Conservation (phyloP, 2,329 filamentous ascomycete genomes). For the Diaporthe australafricana region DNA sequence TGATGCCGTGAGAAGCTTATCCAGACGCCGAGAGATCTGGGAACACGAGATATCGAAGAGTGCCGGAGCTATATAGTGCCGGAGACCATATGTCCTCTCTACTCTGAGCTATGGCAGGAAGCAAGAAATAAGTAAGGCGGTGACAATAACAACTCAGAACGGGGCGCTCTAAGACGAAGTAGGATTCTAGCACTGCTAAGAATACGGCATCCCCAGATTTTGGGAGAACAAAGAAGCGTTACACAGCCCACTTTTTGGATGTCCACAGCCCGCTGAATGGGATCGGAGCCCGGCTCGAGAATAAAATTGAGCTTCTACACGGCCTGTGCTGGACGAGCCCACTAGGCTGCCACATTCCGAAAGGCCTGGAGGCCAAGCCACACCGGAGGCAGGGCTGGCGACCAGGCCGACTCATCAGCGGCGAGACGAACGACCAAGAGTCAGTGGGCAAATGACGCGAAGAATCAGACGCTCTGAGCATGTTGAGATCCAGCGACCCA, state of each 20-base stretch:
- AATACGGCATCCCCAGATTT: slow-evolving; percentile 32
- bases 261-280: slow-evolving; percentile 20
- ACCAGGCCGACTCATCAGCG: slow-evolving; percentile 15
- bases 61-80: neutral
- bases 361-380: slow-evolving; percentile 24
- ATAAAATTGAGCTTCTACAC: slow-evolving; percentile 12
- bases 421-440: neutral
- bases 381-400: slow-evolving; percentile 25
- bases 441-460: slow-evolving; percentile 12
- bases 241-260: slow-evolving; percentile 35
- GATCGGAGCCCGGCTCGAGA: slow-evolving; percentile 22
- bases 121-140: slow-evolving; percentile 20
- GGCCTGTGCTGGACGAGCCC: slow-evolving; percentile 9
- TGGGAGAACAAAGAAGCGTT: slow-evolving; percentile 8
- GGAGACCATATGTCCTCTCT: neutral
- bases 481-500: slow-evolving; percentile 28
- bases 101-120: neutral
- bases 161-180: slow-evolving; percentile 20
- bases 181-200: slow-evolving; percentile 31
- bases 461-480: slow-evolving; percentile 28
- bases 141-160: slow-evolving; percentile 22
- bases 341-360: slow-evolving; percentile 19
- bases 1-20: slow-evolving; percentile 26
- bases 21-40: neutral
- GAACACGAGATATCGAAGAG: neutral